Conservation (phyloP, 1,284 basidiomycete genomes). For the Irpex sp. region DNA sequence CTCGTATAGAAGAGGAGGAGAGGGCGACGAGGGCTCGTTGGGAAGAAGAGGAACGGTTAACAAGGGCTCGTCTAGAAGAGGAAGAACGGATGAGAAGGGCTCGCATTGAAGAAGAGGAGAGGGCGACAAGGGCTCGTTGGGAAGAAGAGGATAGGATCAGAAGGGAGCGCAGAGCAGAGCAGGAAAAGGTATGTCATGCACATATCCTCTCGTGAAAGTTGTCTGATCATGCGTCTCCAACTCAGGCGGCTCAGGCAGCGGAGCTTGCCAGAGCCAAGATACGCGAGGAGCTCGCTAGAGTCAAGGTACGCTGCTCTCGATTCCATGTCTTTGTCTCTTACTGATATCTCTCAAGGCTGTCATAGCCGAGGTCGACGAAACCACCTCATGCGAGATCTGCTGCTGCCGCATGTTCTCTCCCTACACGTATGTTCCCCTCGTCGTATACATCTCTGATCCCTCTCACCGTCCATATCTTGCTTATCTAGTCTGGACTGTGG, state of each 20-base stretch:
- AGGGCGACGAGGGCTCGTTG: too few relatives aligned
- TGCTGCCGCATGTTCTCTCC: conserved; percentile 58
- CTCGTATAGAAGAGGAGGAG: too few relatives aligned
- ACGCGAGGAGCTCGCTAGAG: not conserved
- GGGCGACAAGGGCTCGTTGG: too few relatives aligned
- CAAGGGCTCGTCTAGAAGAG: too few relatives aligned
- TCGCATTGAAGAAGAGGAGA: too few relatives aligned
- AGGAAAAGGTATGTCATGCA: not conserved
- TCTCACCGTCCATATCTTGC: conserved; percentile 4
- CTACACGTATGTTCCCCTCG: conserved; percentile 44
- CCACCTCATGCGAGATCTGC: conserved; percentile 61
- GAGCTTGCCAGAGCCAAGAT: not conserved
- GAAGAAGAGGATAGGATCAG: too few relatives aligned
- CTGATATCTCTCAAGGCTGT: too few relatives aligned
- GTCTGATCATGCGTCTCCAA: too few relatives aligned
- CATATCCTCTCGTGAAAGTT: not conserved
- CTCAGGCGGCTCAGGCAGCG: too few relatives aligned
- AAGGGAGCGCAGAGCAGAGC: not conserved
- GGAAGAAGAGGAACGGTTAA: too few relatives aligned
- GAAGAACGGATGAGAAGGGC: too few relatives aligned
- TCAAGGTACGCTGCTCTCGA: not conserved
- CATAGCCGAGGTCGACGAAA: conserved; percentile 48
- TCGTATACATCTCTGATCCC: conserved; percentile 1
- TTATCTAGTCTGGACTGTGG: conserved; percentile 56
- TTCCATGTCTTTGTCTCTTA: too few relatives aligned